Evolutionary conservation across 768 basidiomycete genomes (phyloP).

Genomic region (Leccinum rimulosum): DNA sequence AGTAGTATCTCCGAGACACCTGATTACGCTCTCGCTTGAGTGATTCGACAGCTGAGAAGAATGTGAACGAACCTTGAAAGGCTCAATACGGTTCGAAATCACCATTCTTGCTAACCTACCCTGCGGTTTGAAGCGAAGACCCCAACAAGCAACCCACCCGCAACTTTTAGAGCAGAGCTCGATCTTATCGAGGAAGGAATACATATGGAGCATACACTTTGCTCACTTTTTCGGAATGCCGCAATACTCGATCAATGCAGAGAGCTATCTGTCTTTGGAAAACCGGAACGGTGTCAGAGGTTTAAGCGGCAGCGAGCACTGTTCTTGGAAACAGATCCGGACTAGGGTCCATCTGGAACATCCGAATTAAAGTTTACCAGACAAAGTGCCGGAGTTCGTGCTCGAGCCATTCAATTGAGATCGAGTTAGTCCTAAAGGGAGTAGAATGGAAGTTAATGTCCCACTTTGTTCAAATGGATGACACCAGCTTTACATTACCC

Average conservation of each 20-base stretch:
- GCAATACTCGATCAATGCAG: neutral
- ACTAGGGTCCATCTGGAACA: neutral
- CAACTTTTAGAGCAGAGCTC: neutral
- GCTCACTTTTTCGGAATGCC: constrained; percentile 5
- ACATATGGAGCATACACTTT: no score
- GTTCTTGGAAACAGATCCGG: neutral
- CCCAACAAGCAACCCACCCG: constrained; percentile 2
- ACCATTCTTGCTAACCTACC: constrained; percentile 31
- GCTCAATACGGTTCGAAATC: constrained; percentile 25
- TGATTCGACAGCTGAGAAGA: constrained; percentile 14
- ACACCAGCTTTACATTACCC: neutral
- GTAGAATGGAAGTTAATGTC: constrained; percentile 4
- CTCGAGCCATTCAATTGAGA: constrained; percentile 2
- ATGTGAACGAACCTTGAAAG: constrained; percentile 27
- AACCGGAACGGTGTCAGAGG: neutral
- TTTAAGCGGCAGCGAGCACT: neutral
- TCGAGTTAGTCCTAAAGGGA: constrained; percentile 2
- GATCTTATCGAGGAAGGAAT: constrained; percentile 1
- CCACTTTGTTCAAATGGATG: constrained; percentile 1
- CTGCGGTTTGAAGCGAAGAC: constrained; percentile 12
- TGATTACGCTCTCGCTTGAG: constrained; percentile 15
- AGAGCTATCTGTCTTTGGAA: neutral
- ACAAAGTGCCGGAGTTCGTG: neutral
- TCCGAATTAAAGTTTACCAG: neutral
- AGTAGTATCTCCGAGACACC: constrained; percentile 58